Base-by-base conservation (phyloP, 2,329 filamentous ascomycete species). In the Stachybotrys chartarum region DNA sequence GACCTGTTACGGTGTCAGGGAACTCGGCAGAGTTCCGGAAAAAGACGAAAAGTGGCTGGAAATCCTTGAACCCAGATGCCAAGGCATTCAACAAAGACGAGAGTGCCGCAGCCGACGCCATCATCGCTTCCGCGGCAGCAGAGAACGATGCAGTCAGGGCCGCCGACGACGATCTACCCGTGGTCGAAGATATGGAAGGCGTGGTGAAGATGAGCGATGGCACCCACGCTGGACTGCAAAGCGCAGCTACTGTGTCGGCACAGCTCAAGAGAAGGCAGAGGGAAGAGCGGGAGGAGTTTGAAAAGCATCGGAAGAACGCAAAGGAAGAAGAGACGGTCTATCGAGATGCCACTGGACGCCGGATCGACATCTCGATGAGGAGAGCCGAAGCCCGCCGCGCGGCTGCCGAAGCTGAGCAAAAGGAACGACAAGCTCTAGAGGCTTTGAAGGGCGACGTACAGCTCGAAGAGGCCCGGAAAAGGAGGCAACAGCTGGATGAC, bases 291-390 rank as follows among this genome's bases (percentile, higher is more conserved):
- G 73, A 73, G 14, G 75, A 77, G 30, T 82, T 80, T 63, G 74
- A 78, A 57, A 64, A 59, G 58, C 72, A 70, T 63, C 61, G 68
- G 39, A 77, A 73, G 56, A 74, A 69, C 58, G 70, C 69, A 46
- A 73, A 76, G 56, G 81, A 82, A 35, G 81, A 87, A 64, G 91
- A 97, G 72, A 96, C 93, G 0, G 91, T 97, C 30, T 97, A 97
- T 70, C 88, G 94, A 63, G 94, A 99, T 72, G 94, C 95, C 11
- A 94, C 89, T 3, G 94, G 94, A 12, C 83, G 92, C n/a, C 86
- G 96, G 55, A 92, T 99, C 60, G 96, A 99, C 66, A 83, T 97
- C 30, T 86, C 87, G 17, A 90, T 96, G 88, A 91, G 90, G 71
- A 83, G 92, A 30, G 92, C 91, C 18, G 91, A 97, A 70, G 87